Conservation (phyloP, 805 yeast species). For the Yamadazyma scolyti region DNA sequence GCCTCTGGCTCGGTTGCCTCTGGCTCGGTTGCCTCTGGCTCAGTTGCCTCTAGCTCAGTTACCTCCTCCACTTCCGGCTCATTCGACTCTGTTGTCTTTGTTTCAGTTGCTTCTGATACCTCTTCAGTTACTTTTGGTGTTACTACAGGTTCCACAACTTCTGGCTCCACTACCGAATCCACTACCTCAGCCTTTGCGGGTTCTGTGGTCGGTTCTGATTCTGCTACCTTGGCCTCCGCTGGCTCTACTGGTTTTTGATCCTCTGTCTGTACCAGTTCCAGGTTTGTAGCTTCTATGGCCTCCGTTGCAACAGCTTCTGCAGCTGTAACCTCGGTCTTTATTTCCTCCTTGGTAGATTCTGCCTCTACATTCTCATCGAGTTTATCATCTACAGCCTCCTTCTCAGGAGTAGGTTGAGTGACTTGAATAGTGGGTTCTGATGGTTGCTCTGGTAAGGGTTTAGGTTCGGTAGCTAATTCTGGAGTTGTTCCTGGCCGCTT, state of each 20-base stretch:
- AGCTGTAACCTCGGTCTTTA: background rate
- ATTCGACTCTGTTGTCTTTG: slow-evolving; percentile 1
- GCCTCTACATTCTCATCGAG: slow-evolving; percentile 3
- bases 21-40: slow-evolving; percentile 5
- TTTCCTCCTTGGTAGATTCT: slow-evolving; percentile 2
- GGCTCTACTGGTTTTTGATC: background rate
- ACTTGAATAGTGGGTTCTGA: slow-evolving; percentile 3
- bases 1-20: slow-evolving; percentile 5
- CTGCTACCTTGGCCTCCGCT: slow-evolving; percentile 5
- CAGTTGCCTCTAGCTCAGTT: slow-evolving; percentile 2
- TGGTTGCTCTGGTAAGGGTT: slow-evolving; percentile 9
- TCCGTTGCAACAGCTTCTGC: slow-evolving; percentile 8
- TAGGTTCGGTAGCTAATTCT: slow-evolving; percentile 4
- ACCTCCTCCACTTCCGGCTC: slow-evolving; percentile 3
- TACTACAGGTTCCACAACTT: background rate
- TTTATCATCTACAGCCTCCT: background rate
- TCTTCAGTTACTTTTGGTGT: slow-evolving; percentile 1
- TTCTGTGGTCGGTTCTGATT: slow-evolving; percentile 3
- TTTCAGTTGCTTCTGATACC: background rate
- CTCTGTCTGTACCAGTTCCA: background rate
- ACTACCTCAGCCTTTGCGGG: slow-evolving; percentile 3
- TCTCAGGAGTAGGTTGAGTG: slow-evolving; percentile 5
- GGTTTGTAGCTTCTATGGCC: slow-evolving; percentile 9
- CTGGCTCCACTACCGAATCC: slow-evolving; percentile 2
- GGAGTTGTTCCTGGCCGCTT: slow-evolving; percentile 8